These are phyloP conservation scores for Actinomortierella wolfii DNA, from an alignment of 371 early-diverging fungal species.

Conservation along the genomic window DNA sequence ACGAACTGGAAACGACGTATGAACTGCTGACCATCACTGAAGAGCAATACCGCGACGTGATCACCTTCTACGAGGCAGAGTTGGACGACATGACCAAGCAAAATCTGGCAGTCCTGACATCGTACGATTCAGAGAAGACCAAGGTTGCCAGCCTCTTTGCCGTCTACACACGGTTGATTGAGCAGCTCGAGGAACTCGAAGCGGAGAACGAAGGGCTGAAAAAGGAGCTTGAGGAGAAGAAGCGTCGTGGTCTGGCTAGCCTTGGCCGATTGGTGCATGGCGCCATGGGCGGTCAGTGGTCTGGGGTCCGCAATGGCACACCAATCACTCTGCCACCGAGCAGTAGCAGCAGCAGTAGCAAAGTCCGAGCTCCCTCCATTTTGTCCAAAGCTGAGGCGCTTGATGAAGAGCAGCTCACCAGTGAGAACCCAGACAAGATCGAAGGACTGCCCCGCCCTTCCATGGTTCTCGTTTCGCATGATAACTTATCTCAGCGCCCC, in stretches of 20 bases:
- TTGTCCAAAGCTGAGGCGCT: background rate
- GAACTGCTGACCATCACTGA: conserved; percentile 63
- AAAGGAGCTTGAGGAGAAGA: conserved; percentile 43
- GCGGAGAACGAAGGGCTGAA: conserved; percentile 47
- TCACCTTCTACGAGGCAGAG: conserved; percentile 58
- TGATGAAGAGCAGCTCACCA: conserved; percentile 24
- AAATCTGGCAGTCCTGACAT: conserved; percentile 33
- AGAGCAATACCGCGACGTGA: conserved; percentile 56
- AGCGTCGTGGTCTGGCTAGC: conserved; percentile 36
- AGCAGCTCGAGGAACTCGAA: conserved; percentile 46
- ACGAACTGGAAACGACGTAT: conserved; percentile 59
- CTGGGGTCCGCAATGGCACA: conserved; percentile 27
- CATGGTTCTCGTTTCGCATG: conserved; percentile 25
- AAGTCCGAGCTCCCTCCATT: no score
- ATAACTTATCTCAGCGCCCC: conserved; percentile 2
- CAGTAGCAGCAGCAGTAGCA: no score
- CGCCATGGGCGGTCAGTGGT: conserved; percentile 42
- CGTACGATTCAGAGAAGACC: conserved; percentile 46
- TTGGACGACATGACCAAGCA: conserved; percentile 54
- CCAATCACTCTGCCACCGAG: conserved; percentile 11
- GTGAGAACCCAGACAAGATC: conserved; percentile 5
- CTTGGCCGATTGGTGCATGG: conserved; percentile 36
- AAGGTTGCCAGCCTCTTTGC: conserved; percentile 33
- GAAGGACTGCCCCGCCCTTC: conserved; percentile 17
- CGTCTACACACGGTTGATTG: conserved; percentile 37